These are phyloP conservation scores for Argentina anserina DNA, from an alignment of 306 rosid genomes.

Conservation along the genomic window DNA sequence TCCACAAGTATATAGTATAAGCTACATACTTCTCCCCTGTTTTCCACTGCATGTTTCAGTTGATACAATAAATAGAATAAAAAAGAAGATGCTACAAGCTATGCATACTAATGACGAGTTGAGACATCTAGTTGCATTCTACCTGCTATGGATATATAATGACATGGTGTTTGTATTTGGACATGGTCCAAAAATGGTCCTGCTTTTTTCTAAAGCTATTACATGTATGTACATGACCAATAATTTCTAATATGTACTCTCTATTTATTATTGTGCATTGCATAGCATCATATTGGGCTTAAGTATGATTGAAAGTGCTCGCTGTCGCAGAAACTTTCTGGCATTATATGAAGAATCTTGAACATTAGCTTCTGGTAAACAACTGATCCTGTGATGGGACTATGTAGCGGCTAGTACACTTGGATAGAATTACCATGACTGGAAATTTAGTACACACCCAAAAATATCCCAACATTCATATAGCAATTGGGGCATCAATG, in stretches of 20 bases:
- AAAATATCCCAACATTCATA: not conserved
- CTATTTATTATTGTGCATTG: not conserved
- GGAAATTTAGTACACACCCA: not conserved
- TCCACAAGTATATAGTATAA: not conserved
- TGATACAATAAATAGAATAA: not conserved
- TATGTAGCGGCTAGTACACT: not conserved
- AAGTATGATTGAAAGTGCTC: not conserved
- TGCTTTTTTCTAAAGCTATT: not conserved
- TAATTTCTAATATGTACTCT: conserved; percentile 2
- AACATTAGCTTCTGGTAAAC: conserved; percentile 7
- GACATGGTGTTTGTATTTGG: not conserved
- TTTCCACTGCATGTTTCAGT: not conserved
- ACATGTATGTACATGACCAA: conserved; percentile 2
- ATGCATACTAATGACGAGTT: not conserved
- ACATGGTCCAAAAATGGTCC: not conserved
- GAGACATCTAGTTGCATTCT: not conserved
- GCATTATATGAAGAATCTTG: not conserved
- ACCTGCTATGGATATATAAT: not conserved
- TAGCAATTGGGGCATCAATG: not conserved
- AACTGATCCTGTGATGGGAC: not conserved
- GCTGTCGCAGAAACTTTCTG: not conserved
- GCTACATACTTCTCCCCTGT: not conserved
- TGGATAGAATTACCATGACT: not conserved
- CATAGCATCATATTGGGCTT: not conserved
- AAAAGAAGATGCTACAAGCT: not conserved